Evolutionary conservation across 495 filamentous ascomycete genomes (phyloP).

Genomic region (Bombardia bombarda): DNA sequence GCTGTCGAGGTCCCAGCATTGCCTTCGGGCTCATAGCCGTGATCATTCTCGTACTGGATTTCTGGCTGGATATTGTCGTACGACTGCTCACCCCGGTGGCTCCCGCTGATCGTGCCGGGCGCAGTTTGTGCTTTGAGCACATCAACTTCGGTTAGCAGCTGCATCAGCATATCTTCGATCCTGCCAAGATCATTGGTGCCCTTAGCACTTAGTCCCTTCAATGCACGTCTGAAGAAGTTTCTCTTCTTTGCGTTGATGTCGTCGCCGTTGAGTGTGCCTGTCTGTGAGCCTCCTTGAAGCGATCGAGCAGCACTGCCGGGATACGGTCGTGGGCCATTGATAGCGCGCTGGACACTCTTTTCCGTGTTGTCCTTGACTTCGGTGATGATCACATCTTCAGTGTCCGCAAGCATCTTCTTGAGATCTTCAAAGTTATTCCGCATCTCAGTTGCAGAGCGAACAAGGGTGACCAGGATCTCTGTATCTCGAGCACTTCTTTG

Average conservation of each 20-base stretch:
- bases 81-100: slow-evolving; percentile 36
- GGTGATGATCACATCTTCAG: slow-evolving; percentile 75
- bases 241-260: slow-evolving; percentile 72
- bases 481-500: slow-evolving; percentile 96
- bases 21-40: slow-evolving; percentile 78
- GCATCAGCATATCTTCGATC: slow-evolving; percentile 93
- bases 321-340: slow-evolving; percentile 82
- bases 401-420: slow-evolving; percentile 82
- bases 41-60: slow-evolving; percentile 47
- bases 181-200: slow-evolving; percentile 79
- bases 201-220: slow-evolving; percentile 80
- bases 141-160: slow-evolving; percentile 85
- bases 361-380: slow-evolving; percentile 82
- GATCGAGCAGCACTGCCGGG: slow-evolving; percentile 55
- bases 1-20: slow-evolving; percentile 69
- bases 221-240: slow-evolving; percentile 83
- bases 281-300: slow-evolving; percentile 45
- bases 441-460: slow-evolving; percentile 93
- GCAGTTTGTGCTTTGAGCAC: slow-evolving; percentile 62
- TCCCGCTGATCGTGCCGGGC: slow-evolving; percentile 22
- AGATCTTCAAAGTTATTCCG: slow-evolving; percentile 94
- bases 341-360: slow-evolving; percentile 66
- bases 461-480: slow-evolving; percentile 90
- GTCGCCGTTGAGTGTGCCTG: slow-evolving; percentile 55
- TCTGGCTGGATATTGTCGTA: slow-evolving; percentile 50